Base-by-base conservation (phyloP, 495 filamentous ascomycete species). In the Hypoxylon lienhwacheense region DNA sequence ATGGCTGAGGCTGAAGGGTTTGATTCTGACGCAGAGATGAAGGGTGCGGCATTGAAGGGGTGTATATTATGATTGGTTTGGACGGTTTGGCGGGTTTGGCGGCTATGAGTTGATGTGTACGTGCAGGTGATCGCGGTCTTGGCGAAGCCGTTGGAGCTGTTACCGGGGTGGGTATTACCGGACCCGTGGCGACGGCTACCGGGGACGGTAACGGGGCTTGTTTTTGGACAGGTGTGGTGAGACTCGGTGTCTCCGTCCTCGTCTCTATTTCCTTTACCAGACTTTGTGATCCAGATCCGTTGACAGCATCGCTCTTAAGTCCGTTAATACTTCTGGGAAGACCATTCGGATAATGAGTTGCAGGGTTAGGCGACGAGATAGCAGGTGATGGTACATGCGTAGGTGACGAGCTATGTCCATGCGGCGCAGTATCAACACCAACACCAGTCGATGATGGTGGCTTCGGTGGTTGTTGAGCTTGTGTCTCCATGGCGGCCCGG, bases 291-390 rank as follows among this genome's bases (percentile, higher is more conserved):
- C 24, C 31, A 7, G 33, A 14, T 20, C 51, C 47, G 14, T 47
- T 55, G n/a, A 14, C 17, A 7, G 14, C 22, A 37, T 52, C 44
- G 5, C 31, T 17, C 11, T 48, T 56, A n/a, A 61, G 47, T 2
- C 58, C 58, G 35, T 61, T 56, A 11, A 61, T 61, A 16, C 46
- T 61, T 8, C 58, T 47, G 17, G 58, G 58, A 31, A 56, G 58
- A 12, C 58, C 52, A 22, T 61, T 61, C 3, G 58, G 36, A 11
- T 61, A 61, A 16, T 61, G 47, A 0, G 52, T 52, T 16, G 15
- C 42, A 7, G 25, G 36, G 24, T 61, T 40, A 0, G 26, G 26
- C 14, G 25, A 29, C 20, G 47, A 29, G 15, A 51, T 41, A 32
- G 10, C 37, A 12, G 55, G 48, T 5, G 55, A 49, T 6, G 31